These are phyloP conservation scores for Sporothrix schenckii DNA, from an alignment of 2,329 filamentous ascomycete genomes.

Conservation along the genomic window DNA sequence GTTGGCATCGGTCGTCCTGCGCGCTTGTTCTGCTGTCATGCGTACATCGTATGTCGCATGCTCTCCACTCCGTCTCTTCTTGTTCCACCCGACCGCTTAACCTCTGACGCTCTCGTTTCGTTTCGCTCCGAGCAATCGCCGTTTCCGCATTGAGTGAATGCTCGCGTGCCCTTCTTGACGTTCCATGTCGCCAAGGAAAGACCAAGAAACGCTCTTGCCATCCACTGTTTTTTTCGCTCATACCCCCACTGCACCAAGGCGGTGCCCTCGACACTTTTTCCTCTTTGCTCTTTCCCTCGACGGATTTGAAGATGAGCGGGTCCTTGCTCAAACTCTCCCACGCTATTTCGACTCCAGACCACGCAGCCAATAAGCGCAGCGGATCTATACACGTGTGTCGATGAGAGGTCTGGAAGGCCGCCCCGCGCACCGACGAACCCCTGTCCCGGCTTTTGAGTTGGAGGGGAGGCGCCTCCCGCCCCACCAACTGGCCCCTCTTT, in stretches of 20 bases:
- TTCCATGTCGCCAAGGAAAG: neutral
- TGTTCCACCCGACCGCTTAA: neutral
- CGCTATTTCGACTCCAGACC: neutral
- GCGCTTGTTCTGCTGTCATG: neutral
- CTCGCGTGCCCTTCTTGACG: conserved; percentile 28
- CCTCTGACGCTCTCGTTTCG: neutral
- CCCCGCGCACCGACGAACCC: conserved; percentile 11
- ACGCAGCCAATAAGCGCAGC: conserved; percentile 29
- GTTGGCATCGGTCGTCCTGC: conserved; percentile 16
- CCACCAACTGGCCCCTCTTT: conserved; percentile 4
- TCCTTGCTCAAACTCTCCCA: conserved; percentile 22
- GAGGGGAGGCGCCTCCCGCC: conserved; percentile 5
- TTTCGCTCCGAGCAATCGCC: neutral
- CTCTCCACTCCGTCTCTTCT: neutral
- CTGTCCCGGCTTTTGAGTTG: conserved; percentile 12
- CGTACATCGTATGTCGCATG: neutral
- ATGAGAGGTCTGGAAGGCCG: conserved; percentile 29
- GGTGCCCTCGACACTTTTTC: neutral
- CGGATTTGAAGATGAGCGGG: conserved; percentile 25
- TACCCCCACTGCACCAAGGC: neutral
- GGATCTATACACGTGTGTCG: conserved; percentile 35
- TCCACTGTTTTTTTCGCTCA: neutral
- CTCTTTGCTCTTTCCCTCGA: conserved; percentile 5
- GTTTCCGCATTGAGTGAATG: neutral
- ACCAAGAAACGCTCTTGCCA: neutral